Evolutionary conservation across 805 yeast species (phyloP).

Genomic region (Saturnispora silvae): DNA sequence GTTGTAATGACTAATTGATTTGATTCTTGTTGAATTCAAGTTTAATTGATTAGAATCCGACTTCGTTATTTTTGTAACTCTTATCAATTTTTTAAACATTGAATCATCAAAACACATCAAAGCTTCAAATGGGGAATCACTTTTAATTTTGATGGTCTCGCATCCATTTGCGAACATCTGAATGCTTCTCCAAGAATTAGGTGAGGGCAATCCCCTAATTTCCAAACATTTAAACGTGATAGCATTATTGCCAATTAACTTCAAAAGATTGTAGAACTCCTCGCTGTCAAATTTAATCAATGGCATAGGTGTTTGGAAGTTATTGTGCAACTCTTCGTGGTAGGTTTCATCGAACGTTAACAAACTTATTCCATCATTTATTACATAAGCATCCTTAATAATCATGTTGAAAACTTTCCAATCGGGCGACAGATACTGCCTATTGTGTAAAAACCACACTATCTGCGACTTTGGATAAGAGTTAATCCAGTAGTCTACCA

Average conservation of each 20-base stretch:
- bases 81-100: slow-evolving; percentile 6
- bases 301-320: slow-evolving; percentile 5
- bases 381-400: slow-evolving; percentile 1
- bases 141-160: slow-evolving; percentile 3
- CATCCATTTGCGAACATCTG: slow-evolving; percentile 7
- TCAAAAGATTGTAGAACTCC: slow-evolving; percentile 1
- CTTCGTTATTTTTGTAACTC: neutral
- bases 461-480: neutral
- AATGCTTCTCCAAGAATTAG: slow-evolving; percentile 4
- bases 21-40: neutral
- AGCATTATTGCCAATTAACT: slow-evolving; percentile 1
- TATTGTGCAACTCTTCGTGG: slow-evolving; percentile 2
- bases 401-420: slow-evolving; percentile 3
- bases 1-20: neutral
- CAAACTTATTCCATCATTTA: slow-evolving; percentile 1
- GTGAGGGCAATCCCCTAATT: slow-evolving; percentile 3
- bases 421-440: slow-evolving; percentile 1
- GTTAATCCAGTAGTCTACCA: neutral
- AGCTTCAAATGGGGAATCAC: slow-evolving; percentile 1
- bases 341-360: slow-evolving; percentile 1
- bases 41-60: neutral
- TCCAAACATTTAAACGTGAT: slow-evolving; percentile 4
- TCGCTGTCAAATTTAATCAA: neutral
- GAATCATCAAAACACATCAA: slow-evolving; percentile 5
- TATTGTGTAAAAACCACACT: slow-evolving; percentile 3